phyloP scores from a whole-genome alignment of 2,329 filamentous ascomycete species.

The Penicillium sp. region DNA sequence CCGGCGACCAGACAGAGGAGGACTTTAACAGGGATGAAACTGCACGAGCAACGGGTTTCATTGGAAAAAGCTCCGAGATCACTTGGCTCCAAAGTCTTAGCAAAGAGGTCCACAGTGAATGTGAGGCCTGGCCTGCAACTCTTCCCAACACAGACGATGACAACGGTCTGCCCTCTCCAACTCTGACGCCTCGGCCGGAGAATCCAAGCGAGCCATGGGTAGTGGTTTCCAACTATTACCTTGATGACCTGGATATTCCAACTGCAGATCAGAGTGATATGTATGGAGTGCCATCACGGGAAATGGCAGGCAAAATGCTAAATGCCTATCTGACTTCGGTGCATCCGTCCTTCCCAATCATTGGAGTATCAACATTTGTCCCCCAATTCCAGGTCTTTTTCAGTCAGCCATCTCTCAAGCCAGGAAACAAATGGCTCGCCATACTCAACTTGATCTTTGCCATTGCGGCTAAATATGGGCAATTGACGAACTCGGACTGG shows the following conservation, averaged over 20 bases:
- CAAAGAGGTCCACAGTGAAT: conserved; percentile 34
- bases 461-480: conserved; percentile 42
- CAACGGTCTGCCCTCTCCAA: conserved; percentile 30
- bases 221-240: conserved; percentile 39
- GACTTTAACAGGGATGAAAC: conserved; percentile 44
- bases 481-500: conserved; percentile 40
- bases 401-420: conserved; percentile 33
- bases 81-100: conserved; percentile 45
- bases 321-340: conserved; percentile 44
- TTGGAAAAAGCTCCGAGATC: conserved; percentile 49
- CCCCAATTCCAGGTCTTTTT: conserved; percentile 44
- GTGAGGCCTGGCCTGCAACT: conserved; percentile 20
- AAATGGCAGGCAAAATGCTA: conserved; percentile 42
- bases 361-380: conserved; percentile 44
- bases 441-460: conserved; percentile 49
- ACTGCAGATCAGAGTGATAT: conserved; percentile 36
- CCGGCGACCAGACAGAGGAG: conserved; percentile 44
- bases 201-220: conserved; percentile 26
- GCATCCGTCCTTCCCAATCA: conserved; percentile 48
- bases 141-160: conserved; percentile 19
- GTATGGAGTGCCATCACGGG: conserved; percentile 39
- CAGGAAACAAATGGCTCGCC: conserved; percentile 45
- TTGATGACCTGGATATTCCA: conserved; percentile 44
- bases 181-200: conserved; percentile 27
- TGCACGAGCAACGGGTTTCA: conserved; percentile 43